These are phyloP conservation scores for Moringa oleifera DNA, from an alignment of 345 rosid genomes.

Conservation along the genomic window DNA sequence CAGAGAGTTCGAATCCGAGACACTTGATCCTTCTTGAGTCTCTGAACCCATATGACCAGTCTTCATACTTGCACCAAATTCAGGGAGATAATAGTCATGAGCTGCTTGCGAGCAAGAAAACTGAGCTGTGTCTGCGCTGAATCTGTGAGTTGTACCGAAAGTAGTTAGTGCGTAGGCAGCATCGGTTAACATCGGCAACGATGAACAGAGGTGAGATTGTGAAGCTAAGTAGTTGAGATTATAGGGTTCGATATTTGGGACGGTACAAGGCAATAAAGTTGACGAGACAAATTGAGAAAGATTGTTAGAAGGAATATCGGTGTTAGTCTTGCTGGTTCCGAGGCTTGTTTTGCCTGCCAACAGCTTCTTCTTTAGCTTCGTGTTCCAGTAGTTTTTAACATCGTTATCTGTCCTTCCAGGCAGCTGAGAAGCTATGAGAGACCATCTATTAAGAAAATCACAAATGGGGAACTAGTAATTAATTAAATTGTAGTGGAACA, in stretches of 20 bases:
- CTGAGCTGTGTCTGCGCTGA: slow-evolving; percentile 9
- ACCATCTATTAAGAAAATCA: slow-evolving; percentile 38
- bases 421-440: slow-evolving; percentile 49
- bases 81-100: slow-evolving; percentile 4
- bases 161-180: no score
- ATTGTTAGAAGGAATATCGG: neutral
- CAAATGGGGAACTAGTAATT: slow-evolving; percentile 3
- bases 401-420: slow-evolving; percentile 64
- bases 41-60: slow-evolving; percentile 8
- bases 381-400: slow-evolving; percentile 63
- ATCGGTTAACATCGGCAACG: slow-evolving; percentile 14
- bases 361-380: slow-evolving; percentile 52
- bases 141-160: no score
- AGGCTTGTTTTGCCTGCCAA: slow-evolving; percentile 23
- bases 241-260: slow-evolving; percentile 15
- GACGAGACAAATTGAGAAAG: neutral
- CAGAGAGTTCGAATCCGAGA: slow-evolving; percentile 26
- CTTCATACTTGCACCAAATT: slow-evolving; percentile 6
- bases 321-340: neutral
- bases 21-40: slow-evolving; percentile 22
- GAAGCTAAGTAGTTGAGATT: slow-evolving; percentile 7
- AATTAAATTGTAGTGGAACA: neutral
- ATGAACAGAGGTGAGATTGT: slow-evolving; percentile 12
- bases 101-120: slow-evolving; percentile 11
- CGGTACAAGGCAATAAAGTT: slow-evolving; percentile 3